A percentile compares a stretch with the other conserved stretches of the same genome.
phyloP scores from a whole-genome alignment of 805 yeast genomes.

The Hermanozyma aechmeae region DNA sequence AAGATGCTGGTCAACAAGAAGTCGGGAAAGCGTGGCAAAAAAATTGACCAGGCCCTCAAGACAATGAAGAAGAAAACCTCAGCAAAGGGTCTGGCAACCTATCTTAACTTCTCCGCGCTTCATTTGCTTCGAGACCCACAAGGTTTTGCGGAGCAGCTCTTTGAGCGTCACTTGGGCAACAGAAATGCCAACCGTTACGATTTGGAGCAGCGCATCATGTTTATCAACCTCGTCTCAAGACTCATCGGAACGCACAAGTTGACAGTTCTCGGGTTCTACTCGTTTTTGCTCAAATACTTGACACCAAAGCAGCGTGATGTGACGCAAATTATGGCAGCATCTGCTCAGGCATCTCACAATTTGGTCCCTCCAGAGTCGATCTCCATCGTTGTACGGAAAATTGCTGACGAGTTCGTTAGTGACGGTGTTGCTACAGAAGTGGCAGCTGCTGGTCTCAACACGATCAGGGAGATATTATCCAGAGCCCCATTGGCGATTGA shows the following conservation, averaged over 20 bases:
- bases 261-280: slow-evolving; percentile 81
- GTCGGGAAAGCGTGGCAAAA: slow-evolving; percentile 69
- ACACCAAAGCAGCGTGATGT: slow-evolving; percentile 94
- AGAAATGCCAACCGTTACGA: slow-evolving; percentile 63
- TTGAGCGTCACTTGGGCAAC: slow-evolving; percentile 59
- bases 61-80: slow-evolving; percentile 47
- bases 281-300: slow-evolving; percentile 78
- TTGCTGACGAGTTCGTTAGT: slow-evolving; percentile 95
- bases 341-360: slow-evolving; percentile 95
- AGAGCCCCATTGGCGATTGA: slow-evolving; percentile 96
- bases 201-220: slow-evolving; percentile 80
- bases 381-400: slow-evolving; percentile 70
- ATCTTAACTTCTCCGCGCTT: slow-evolving; percentile 86
- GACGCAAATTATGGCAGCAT: slow-evolving; percentile 92
- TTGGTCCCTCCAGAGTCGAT: slow-evolving; percentile 94
- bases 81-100: slow-evolving; percentile 51
- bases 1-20: slow-evolving; percentile 78
- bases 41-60: slow-evolving; percentile 66
- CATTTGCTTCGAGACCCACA: slow-evolving; percentile 95
- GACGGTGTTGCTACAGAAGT: slow-evolving; percentile 98
- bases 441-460: slow-evolving; percentile 95
- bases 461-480: slow-evolving; percentile 85
- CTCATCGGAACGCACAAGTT: slow-evolving; percentile 91
- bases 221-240: slow-evolving; percentile 82
- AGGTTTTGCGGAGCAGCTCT: slow-evolving; percentile 87